Base-by-base conservation (phyloP, 148 eudicot species). In the Vaccinium myrtillus region DNA sequence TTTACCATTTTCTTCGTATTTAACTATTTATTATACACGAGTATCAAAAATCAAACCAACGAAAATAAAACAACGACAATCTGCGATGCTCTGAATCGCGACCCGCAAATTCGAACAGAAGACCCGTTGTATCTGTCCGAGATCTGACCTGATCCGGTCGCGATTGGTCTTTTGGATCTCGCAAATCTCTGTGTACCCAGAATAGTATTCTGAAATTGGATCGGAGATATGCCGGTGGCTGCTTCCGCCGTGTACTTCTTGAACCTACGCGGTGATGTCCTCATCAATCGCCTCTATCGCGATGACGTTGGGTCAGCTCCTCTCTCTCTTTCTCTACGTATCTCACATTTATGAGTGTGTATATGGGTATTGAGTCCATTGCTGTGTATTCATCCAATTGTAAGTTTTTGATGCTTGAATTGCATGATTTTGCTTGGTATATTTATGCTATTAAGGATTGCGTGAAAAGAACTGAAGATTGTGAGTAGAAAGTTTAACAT, bases 221-320 rank as follows among this genome's bases (percentile, higher is more conserved):
- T 84, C 82, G 88, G 88, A 90, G 87, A 90, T 83, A 96, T 96
- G 98, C 98, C 98, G 85, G 94, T 96, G 90, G 94, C 98, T 83
- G 99, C 98, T 86, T 96, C 99, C 74, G 99, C 99, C 39, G 89
- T 96, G 51, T 96, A 96, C 88, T 96, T 96, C 80, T 80, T 96
- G 85, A 96, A 96, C 88, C 98, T 96, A 83, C 99, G 99, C 49
- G 99, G 99, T 83, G 99, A 97, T 93, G 99, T 97, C 71, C 99
- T 97, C 86, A 97, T 97, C 89, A 97, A 97, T 89, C 99, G 99
- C 82, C 98, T 95, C 85, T 97, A 97, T 75, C 97, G 98, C 77
- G 99, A 97, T 65, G 99, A 97, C 78, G 99, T 95, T 81, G 99
- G 99, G 99, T 97, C 1, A 49, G 82, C 58, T 74, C 25, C 67